Base-by-base conservation (phyloP, 306 rosid species). In the Medicago ruthenica region DNA sequence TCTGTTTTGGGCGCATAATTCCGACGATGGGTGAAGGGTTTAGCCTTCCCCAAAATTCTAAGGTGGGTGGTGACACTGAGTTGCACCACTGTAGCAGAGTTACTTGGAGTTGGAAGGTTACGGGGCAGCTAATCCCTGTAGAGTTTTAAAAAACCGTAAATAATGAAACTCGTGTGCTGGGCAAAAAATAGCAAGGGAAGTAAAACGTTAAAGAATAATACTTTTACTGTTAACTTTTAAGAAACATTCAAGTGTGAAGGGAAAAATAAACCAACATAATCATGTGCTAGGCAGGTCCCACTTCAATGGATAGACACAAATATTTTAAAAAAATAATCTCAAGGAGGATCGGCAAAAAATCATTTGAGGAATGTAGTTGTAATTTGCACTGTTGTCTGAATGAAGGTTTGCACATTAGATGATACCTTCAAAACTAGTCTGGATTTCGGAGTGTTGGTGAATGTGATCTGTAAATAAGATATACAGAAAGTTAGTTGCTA, bases 381-480 rank as follows among this genome's bases (percentile, higher is more conserved):
- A 21, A 59, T 42, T 42, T 70, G 12, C 45, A 9, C 21, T 22
- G 45, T 64, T 51, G 58, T 51, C 76, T 69, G 17, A 69, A 17
- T 61, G 73, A 42, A 24, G 62, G 37, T 36, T 17, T 55, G 17
- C 54, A 75, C 47, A 1, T 31, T 18, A 64, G 48, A 70, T 53
- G 57, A 66, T 37, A 34, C 54, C 63, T 54, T 76, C 8, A 68
- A 65, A 55, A n/a, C 44, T 11, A 42, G 40, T 60, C 41, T 78
- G 21, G 20, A 61, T 9, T 60, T 50, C 69, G 42, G 31, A 61
- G 17, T 67, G 60, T 41, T 36, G 62, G 76, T 74, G 36, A 48
- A 34, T 50, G 63, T 54, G 62, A 73, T 60, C 54, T 15, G 54
- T 73, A 68, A 13, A 73, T 60, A 55, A 31, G 68, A 59, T 67